These are phyloP conservation scores for Calonectria crousiana DNA, from an alignment of 2,329 filamentous ascomycete species.

Conservation along the genomic window DNA sequence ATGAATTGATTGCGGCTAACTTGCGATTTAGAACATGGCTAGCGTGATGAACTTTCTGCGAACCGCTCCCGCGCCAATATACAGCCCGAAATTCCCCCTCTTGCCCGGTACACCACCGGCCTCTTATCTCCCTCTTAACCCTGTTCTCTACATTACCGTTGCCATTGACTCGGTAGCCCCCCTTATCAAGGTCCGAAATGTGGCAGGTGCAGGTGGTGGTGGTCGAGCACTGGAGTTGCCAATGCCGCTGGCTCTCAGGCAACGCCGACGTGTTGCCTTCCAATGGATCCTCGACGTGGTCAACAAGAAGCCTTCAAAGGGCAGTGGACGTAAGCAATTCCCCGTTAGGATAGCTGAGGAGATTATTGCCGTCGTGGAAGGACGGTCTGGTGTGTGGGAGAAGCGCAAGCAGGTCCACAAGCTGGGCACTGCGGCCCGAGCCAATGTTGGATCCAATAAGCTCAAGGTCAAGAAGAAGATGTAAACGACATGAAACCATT, in stretches of 20 bases:
- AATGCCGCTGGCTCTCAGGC: constrained; percentile 78
- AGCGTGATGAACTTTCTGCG: constrained; percentile 87
- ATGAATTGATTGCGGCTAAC: constrained; percentile 22
- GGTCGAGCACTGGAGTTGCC: constrained; percentile 87
- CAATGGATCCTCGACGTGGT: constrained; percentile 92
- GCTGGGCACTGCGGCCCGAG: constrained; percentile 80
- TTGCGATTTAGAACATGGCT: constrained; percentile 77
- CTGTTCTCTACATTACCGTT: constrained; percentile 87
- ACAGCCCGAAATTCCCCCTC: constrained; percentile 78
- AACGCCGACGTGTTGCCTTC: constrained; percentile 83
- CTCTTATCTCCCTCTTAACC: constrained; percentile 86
- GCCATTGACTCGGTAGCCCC: constrained; percentile 95
- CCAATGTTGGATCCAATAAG: constrained; percentile 70
- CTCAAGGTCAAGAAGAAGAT: constrained; percentile 52
- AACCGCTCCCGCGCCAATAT: constrained; percentile 82
- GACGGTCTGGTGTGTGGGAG: constrained; percentile 86
- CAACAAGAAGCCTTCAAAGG: constrained; percentile 79
- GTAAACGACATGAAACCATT: constrained; percentile 34
- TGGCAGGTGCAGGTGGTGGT: constrained; percentile 86
- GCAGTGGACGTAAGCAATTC: constrained; percentile 79
- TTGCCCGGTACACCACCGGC: constrained; percentile 83
- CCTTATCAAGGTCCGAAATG: constrained; percentile 81
- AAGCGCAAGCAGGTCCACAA: constrained; percentile 83
- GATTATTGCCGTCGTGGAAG: constrained; percentile 88
- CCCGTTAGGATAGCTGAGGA: constrained; percentile 86